Conservation (phyloP, 331 rosid genomes). For the Arachis monticola region DNA sequence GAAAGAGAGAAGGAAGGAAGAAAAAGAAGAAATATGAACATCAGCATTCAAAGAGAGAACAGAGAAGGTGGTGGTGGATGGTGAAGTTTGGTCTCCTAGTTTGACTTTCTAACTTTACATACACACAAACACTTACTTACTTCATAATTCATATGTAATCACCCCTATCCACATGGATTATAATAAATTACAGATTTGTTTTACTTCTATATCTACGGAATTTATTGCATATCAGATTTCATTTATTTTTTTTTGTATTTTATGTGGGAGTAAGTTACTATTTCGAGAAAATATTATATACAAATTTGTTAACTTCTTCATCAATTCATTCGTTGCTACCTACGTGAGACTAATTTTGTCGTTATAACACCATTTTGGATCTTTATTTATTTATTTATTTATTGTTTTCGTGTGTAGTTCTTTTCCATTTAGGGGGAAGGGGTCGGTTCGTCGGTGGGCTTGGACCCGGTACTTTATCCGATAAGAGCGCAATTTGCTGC, state of each 20-base stretch:
- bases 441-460: slow-evolving; percentile 1
- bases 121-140: background rate
- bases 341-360: too few relatives aligned
- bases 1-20: background rate
- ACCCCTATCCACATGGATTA: background rate
- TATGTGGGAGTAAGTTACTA: too few relatives aligned
- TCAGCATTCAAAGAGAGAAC: background rate
- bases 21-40: slow-evolving; percentile 4
- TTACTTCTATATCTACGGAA: too few relatives aligned
- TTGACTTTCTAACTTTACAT: slow-evolving; percentile 32
- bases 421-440: slow-evolving; percentile 11
- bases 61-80: background rate
- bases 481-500: background rate
- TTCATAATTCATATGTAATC: background rate
- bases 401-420: background rate
- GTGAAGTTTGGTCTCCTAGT: slow-evolving; percentile 14
- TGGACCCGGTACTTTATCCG: background rate
- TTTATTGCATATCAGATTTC: background rate
- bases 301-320: too few relatives aligned
- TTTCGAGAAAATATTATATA: too few relatives aligned
- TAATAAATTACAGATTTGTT: background rate
- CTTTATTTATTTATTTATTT: too few relatives aligned
- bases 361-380: too few relatives aligned
- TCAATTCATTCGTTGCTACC: too few relatives aligned
- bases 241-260: background rate